phyloP scores from a whole-genome alignment of 2,329 filamentous ascomycete genomes.

The Penicillium psychrosexuale region DNA sequence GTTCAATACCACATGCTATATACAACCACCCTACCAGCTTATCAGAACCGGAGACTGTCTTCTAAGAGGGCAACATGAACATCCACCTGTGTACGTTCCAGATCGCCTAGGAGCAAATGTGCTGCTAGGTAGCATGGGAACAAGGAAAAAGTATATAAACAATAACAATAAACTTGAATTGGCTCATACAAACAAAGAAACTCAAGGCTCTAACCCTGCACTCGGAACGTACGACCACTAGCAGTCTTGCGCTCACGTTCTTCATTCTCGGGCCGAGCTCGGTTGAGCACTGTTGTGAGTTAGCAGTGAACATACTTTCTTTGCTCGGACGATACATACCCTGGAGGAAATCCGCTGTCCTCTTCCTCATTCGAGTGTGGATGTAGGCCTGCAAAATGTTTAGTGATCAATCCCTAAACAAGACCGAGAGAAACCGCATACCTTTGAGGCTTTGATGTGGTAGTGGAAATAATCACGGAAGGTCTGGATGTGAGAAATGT shows the following conservation, averaged over 20 bases:
- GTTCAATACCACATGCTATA: not conserved
- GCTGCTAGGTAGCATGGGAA: not conserved
- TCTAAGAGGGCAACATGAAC: no score
- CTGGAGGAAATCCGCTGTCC: slow-evolving; percentile 97
- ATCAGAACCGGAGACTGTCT: slow-evolving; percentile 25
- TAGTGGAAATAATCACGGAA: slow-evolving; percentile 99
- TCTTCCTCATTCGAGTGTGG: slow-evolving; percentile 94
- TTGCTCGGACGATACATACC: slow-evolving; percentile 53
- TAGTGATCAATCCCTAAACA: slow-evolving; percentile 2
- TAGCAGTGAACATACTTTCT: slow-evolving; percentile 25
- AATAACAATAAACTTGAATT: slow-evolving; percentile 16
- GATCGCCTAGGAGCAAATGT: no score
- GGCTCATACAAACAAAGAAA: slow-evolving; percentile 17
- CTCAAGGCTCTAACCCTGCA: slow-evolving; percentile 48
- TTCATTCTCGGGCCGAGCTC: slow-evolving; percentile 90
- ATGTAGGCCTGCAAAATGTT: slow-evolving; percentile 72
- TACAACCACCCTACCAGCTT: slow-evolving; percentile 27
- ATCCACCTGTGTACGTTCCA: no score
- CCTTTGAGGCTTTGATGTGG: slow-evolving; percentile 98
- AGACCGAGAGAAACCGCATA: slow-evolving; percentile 28
- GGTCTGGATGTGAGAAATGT: slow-evolving; percentile 98
- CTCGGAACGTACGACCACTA: slow-evolving; percentile 85
- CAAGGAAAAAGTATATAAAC: not conserved
- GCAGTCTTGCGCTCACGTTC: slow-evolving; percentile 98
- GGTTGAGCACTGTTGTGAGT: slow-evolving; percentile 71